phyloP scores from a whole-genome alignment of 1,284 basidiomycete species.

The Heterobasidion irregulare region DNA sequence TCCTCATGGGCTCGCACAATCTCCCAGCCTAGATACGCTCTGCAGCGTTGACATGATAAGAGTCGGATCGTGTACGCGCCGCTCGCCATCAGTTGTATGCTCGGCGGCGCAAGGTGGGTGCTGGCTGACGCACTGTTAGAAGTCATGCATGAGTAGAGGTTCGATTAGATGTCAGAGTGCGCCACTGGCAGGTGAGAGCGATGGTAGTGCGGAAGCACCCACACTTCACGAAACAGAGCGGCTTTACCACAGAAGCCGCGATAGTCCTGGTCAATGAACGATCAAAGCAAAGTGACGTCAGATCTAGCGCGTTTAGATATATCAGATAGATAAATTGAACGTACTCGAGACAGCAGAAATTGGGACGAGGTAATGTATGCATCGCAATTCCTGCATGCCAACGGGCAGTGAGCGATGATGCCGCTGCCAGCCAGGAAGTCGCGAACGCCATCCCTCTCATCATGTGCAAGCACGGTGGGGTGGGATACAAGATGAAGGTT shows the following conservation, averaged over 20 bases:
- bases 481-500: no score
- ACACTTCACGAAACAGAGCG: constrained; percentile 1
- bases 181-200: no score
- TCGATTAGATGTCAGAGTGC: no score
- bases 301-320: neutral
- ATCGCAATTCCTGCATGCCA: constrained; percentile 4
- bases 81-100: constrained; percentile 48
- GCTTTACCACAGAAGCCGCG: constrained; percentile 3
- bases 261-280: neutral
- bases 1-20: constrained; percentile 49
- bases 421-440: no score
- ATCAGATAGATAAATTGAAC: neutral
- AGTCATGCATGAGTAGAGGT: neutral
- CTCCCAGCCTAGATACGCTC: constrained; percentile 51
- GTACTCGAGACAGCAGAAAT: constrained; percentile 1
- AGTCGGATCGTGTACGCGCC: constrained; percentile 57
- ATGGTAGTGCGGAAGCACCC: neutral
- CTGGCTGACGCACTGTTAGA: neutral
- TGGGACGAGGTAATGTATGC: constrained; percentile 1
- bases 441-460: no score
- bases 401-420: neutral
- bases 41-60: constrained; percentile 38
- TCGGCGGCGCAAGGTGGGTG: constrained; percentile 10
- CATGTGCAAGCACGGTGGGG: no score
- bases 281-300: neutral